Evolutionary conservation across 495 filamentous ascomycete species (phyloP), one percentile per base, ranked within the genome.

Genomic region (Aspergillus mulundensis): DNA sequence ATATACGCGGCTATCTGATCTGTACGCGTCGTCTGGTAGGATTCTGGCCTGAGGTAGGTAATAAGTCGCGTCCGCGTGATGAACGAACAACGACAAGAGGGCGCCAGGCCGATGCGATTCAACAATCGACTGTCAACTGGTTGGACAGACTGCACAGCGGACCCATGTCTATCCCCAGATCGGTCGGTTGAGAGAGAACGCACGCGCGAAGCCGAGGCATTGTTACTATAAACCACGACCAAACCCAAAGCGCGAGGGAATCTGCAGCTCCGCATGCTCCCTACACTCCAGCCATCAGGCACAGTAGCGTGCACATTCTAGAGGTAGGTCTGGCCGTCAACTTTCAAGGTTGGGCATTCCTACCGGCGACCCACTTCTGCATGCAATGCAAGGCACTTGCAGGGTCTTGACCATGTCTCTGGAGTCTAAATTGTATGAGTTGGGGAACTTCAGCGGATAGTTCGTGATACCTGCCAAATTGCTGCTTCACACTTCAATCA

Each of bases 261-360:
- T 28, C 43, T 46, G 43, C 32, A 18, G 19, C 15, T 14, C 16
- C 18, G 5, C 5, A 46, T 46, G 34, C 48, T 39, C 34, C 48
- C 48, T 50, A 34, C 48, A 50, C 40, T 50, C 48, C 48, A 50
- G 34, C 15, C 28, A 48, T 36, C 32, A 34, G 18, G 43, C 20
- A 39, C 42, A 46, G 8, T n/a, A 11, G 25, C 25, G 34, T 38
- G 34, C 43, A n/a, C 43, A 46, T 46, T 46, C 43, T 30, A 25
- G 42, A 44, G 42, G 2, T 30, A 30, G 4, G 5, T 30, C 28
- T 30, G 28, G 10, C 28, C 28, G 4, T n/a, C n/a, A n/a, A n/a
- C n/a, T n/a, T n/a, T n/a, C n/a, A n/a, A n/a, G n/a, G 46, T 34
- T 49, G 19, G 28, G 16, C 2, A 49, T n/a, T 50, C 47, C 28